Base-by-base conservation (phyloP, 805 yeast species). In the Yarrowia yakushimensis region DNA sequence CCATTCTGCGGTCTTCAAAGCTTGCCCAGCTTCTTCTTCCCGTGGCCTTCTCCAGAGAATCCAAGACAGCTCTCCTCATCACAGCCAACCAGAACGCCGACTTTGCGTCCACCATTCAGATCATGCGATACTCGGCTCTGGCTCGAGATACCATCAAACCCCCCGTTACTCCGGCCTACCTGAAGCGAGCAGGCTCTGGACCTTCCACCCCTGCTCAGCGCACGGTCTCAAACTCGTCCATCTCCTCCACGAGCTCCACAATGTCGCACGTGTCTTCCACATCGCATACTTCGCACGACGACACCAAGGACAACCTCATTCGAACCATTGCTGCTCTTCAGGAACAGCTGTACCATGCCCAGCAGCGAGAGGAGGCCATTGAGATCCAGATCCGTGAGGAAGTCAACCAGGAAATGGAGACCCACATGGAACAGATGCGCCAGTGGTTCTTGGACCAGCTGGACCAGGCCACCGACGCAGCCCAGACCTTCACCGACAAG, bases 21-120 rank as follows among this genome's bases (percentile, higher is more conserved):
- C 72, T 82, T 17, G 79, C 83, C 3, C 78, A 83, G 66, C 66
- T 82, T 36, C 71, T 83, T 2, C 73, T 82, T 46, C 74, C 81
- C 37, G 84, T 81, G 67, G 76, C 74, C 54, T 73, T 76, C 33
- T 55, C 61, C 2, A 55, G 22, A 28, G 61, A 55, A n/a, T 37
- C 46, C 48, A 66, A 65, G 45, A 70, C 78, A 7, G 69, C 71
- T 3, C 70, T 78, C 22, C 66, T 80, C 39, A 76, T 77, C 27
- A 75, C 74, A 9, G 64, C 78, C 12, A 80, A 79, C 67, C 76
- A 78, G 6, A 69, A 67, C 52, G 77, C 77, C 4, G 81, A 78
- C 57, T 73, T 71, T 50, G 72, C 72, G 15, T 64, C 74, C 4
- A 69, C 73, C 5, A 48, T 67, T 17, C 73, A 72, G 63, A 72